phyloP scores from a whole-genome alignment of 2,329 filamentous ascomycete species.

The Xylaria sp. region DNA sequence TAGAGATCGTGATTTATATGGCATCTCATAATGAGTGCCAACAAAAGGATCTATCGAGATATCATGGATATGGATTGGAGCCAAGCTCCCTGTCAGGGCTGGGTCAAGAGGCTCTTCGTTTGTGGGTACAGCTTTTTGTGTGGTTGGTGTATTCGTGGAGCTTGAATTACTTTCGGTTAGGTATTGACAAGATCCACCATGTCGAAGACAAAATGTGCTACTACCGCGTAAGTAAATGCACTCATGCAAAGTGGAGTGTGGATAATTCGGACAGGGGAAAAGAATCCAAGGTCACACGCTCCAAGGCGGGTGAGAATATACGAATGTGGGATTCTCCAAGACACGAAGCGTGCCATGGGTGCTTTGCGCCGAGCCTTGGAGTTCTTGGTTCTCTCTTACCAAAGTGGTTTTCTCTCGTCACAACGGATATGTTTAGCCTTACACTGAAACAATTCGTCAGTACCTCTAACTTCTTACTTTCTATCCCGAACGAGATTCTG shows the following conservation, averaged over 20 bases:
- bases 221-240: constrained; percentile 32
- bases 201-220: constrained; percentile 60
- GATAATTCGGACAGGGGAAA: constrained; percentile 15
- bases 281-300: constrained; percentile 6
- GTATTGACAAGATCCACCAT: constrained; percentile 57
- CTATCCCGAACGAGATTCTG: neutral
- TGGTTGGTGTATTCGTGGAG: constrained; percentile 37
- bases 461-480: constrained; percentile 19
- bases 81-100: constrained; percentile 32
- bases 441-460: constrained; percentile 40
- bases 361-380: constrained; percentile 19
- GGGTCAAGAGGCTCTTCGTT: constrained; percentile 44
- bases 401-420: constrained; percentile 59
- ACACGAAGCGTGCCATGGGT: constrained; percentile 7
- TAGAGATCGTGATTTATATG: constrained; percentile 51
- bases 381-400: constrained; percentile 54
- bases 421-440: constrained; percentile 59
- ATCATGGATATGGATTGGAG: constrained; percentile 42
- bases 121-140: constrained; percentile 38
- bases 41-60: constrained; percentile 45
- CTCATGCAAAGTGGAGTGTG: constrained; percentile 1
- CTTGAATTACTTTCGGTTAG: constrained; percentile 45
- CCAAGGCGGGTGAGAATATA: constrained; percentile 27
- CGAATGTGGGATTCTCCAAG: constrained; percentile 22
- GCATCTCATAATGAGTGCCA: constrained; percentile 49